A percentile compares a stretch with the other conserved stretches of the same genome.
Evolutionary conservation across 148 eudicot genomes (phyloP).

Genomic region (Diospyros lotus): DNA sequence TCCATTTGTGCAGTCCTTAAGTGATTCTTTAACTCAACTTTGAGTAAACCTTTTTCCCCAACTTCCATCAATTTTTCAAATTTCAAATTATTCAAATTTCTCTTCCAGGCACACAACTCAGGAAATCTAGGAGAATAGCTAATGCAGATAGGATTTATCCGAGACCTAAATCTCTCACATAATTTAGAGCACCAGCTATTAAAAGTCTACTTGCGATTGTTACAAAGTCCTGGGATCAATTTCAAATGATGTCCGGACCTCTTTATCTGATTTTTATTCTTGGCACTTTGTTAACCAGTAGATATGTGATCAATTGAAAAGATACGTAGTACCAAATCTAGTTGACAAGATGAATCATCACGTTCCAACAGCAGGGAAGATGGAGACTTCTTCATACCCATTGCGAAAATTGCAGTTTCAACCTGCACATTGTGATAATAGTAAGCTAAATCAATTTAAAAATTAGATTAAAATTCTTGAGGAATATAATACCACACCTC

Average conservation of each 20-base stretch:
- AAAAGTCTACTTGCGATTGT: not conserved
- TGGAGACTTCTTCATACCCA: constrained; percentile 59
- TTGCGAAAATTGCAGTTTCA: constrained; percentile 89
- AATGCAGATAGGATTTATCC: not conserved
- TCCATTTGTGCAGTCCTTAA: not conserved
- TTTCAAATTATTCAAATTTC: not conserved
- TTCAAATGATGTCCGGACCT: not conserved
- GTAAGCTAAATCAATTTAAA: constrained; percentile 8
- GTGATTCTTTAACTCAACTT: not conserved
- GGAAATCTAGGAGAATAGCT: not conserved
- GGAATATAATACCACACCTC: constrained; percentile 47
- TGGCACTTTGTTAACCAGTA: not conserved
- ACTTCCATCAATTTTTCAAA: not conserved
- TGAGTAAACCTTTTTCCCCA: too few species aligned
- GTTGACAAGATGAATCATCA: constrained; percentile 60
- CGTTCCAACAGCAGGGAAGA: constrained; percentile 42
- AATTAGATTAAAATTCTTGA: constrained; percentile 7
- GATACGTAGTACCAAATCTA: constrained; percentile 54
- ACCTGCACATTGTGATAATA: constrained; percentile 48
- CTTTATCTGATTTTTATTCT: not conserved
- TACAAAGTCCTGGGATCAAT: not conserved
- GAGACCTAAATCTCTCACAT: not conserved
- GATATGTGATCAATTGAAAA: constrained; percentile 9
- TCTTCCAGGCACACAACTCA: not conserved
- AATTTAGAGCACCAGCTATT: not conserved